phyloP scores from a whole-genome alignment of 805 yeast genomes.

The Nematodospora valgi region DNA sequence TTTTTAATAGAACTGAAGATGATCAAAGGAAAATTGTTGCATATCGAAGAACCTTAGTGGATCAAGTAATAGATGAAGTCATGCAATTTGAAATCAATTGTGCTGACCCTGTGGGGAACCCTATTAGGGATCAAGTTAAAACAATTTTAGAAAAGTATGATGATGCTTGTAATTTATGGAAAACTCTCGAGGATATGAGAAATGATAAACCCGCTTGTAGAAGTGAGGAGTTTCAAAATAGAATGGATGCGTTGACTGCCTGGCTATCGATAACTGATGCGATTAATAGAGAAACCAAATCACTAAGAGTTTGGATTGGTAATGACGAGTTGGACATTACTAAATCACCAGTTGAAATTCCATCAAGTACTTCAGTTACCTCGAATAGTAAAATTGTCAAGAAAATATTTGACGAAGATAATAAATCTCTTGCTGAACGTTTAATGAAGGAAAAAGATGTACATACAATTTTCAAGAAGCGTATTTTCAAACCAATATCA shows the following conservation, averaged over 20 bases:
- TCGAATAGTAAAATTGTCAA: constrained; percentile 16
- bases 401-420: constrained; percentile 53
- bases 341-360: constrained; percentile 23
- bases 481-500: constrained; percentile 64
- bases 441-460: constrained; percentile 78
- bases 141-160: constrained; percentile 59
- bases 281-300: constrained; percentile 56
- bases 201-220: constrained; percentile 72
- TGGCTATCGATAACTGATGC: constrained; percentile 79
- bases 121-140: constrained; percentile 47
- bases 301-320: constrained; percentile 78
- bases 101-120: constrained; percentile 24
- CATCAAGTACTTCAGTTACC: constrained; percentile 8
- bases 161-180: constrained; percentile 73
- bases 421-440: constrained; percentile 73
- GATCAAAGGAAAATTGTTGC: constrained; percentile 70
- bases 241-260: constrained; percentile 74
- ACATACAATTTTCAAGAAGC: constrained; percentile 63
- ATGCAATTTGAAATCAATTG: constrained; percentile 57
- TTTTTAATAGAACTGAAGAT: constrained; percentile 73
- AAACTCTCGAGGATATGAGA: constrained; percentile 72
- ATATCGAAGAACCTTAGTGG: constrained; percentile 70
- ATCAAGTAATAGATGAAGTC: constrained; percentile 67
- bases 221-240: constrained; percentile 56
- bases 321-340: constrained; percentile 71